A percentile compares a stretch with the other conserved stretches of the same genome.
Evolutionary conservation across 2,329 filamentous ascomycete genomes (phyloP).

Genomic region (Scytalidium lignicola): DNA sequence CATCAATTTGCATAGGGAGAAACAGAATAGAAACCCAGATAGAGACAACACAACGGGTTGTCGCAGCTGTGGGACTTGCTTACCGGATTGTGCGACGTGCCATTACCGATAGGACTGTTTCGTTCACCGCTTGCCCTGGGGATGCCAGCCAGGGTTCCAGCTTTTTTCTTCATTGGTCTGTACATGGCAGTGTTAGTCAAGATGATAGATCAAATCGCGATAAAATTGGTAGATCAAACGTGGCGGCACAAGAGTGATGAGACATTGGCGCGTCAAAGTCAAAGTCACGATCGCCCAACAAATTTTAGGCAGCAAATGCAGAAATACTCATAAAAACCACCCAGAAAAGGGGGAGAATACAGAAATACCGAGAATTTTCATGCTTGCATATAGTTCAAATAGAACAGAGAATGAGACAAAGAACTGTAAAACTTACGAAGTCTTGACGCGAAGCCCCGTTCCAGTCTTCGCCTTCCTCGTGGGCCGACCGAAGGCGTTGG

Average conservation of each 20-base stretch:
- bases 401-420: constrained; percentile 4
- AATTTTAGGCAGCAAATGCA: constrained; percentile 5
- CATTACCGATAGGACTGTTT: constrained; percentile 54
- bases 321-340: not conserved
- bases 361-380: too few relatives aligned
- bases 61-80: constrained; percentile 19
- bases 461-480: constrained; percentile 57
- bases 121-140: constrained; percentile 60
- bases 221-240: constrained; percentile 5
- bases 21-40: not conserved
- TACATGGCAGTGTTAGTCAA: constrained; percentile 5
- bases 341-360: not conserved
- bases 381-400: not conserved
- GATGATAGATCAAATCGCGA: constrained; percentile 2
- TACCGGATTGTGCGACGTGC: constrained; percentile 44
- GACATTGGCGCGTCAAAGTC: not conserved
- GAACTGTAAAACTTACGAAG: constrained; percentile 52
- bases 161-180: constrained; percentile 68
- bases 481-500: constrained; percentile 44
- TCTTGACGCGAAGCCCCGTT: constrained; percentile 54
- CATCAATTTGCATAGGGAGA: not conserved
- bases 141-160: constrained; percentile 61
- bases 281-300: not conserved
- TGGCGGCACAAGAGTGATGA: constrained; percentile 5
- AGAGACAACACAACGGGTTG: not conserved